A percentile compares a stretch with the other conserved stretches of the same genome.
These are phyloP conservation scores for Acorus calamus DNA, from an alignment of 106 monocot species.

Conservation along the genomic window DNA sequence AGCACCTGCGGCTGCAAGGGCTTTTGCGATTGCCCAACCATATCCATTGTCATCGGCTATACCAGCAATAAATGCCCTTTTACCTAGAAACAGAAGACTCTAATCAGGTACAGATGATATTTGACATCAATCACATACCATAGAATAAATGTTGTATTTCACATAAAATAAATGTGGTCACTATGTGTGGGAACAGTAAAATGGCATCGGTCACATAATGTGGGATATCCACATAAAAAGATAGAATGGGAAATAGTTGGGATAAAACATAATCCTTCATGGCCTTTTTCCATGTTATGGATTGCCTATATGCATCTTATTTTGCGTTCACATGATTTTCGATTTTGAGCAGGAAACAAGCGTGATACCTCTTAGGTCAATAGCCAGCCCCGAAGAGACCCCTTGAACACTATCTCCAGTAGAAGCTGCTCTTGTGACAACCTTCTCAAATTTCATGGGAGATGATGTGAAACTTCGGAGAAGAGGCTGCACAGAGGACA, in stretches of 20 bases:
- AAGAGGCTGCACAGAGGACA: constrained; percentile 23
- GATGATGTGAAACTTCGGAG: neutral
- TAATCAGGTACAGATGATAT: neutral
- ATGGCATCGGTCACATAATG: too few species aligned
- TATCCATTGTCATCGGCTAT: constrained; percentile 98
- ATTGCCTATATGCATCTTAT: too few species aligned
- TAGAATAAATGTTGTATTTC: too few species aligned
- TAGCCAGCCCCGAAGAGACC: constrained; percentile 36
- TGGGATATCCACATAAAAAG: too few species aligned
- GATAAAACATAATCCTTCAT: too few species aligned
- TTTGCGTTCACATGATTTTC: neutral
- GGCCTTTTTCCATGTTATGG: too few species aligned
- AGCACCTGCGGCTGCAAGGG: constrained; percentile 95
- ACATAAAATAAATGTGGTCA: neutral
- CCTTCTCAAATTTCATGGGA: constrained; percentile 15
- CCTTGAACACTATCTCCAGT: constrained; percentile 23
- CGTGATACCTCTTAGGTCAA: constrained; percentile 57
- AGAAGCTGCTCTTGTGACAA: constrained; percentile 45
- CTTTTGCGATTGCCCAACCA: constrained; percentile 98
- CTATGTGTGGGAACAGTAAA: too few species aligned
- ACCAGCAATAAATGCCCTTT: constrained; percentile 97
- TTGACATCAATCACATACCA: too few species aligned
- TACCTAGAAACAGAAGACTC: constrained; percentile 30
- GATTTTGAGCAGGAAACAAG: too few species aligned
- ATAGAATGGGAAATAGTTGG: too few species aligned